Base-by-base conservation (phyloP, 768 basidiomycete species). In the Panaeolus cyanescens region DNA sequence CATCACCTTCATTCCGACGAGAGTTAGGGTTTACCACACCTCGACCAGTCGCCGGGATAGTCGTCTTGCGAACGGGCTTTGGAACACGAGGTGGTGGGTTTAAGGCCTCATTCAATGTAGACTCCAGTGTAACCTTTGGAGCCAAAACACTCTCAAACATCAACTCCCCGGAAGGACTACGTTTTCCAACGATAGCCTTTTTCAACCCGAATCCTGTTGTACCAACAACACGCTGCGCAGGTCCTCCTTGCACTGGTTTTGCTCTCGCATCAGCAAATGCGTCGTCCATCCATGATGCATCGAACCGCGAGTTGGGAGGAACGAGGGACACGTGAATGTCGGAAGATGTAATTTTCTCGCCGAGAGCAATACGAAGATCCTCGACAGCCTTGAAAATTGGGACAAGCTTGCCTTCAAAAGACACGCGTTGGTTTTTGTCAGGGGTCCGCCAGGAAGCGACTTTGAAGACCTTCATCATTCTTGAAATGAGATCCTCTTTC, bases 101-200 rank as follows among this genome's bases (percentile, higher is more conserved):
- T 42, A 68, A 56, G 4, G 64, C 60, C 30, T 67, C 70, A 17
- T 56, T 59, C 40, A 71, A 30, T 5, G 64, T 68, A 28, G 67
- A 64, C 45, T 63, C 62, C 13, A 69, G 58, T 3, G 66, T 58
- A 12, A 71, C 66, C 55, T 68, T 68, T 1, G 70, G 62, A 3
- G 58, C 5, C 5, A 67, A 54, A 1, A 71, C 42, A n/a, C 34
- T 62, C 37, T 61, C 57, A 15, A 39, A 50, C 40, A 59, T 19
- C 58, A 59, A n/a, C 4, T 17, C 19, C 32, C 25, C 42, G 57
- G 22, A 56, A 58, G 25, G 30, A 50, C 25, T 19, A 40, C 5
- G 42, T 56, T 40, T 25, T 36, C 28, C 4, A 33, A 33, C 32
- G 45, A 59, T 54, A 15, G 59, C 55, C 32, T 62, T 62, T 15